Conservation (phyloP, 2,329 filamentous ascomycete species). For the Aureobasidium mangrovei region DNA sequence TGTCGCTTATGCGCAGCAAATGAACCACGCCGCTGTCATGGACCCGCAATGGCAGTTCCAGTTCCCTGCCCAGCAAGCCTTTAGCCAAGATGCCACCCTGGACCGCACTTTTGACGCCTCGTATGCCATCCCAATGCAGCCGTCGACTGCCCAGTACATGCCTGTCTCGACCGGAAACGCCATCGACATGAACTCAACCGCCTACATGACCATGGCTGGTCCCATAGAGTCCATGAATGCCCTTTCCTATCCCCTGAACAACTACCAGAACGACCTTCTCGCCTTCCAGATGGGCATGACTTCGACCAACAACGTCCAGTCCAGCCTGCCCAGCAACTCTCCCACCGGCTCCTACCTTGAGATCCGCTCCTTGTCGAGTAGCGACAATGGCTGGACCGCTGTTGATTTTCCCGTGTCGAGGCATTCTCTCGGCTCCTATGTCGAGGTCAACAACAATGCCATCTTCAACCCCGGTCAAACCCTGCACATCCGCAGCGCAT, state of each 20-base stretch:
- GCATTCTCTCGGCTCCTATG: slow-evolving; percentile 60
- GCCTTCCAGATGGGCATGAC: slow-evolving; percentile 38
- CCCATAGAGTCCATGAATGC: slow-evolving; percentile 39
- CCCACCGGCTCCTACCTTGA: slow-evolving; percentile 76
- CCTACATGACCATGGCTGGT: slow-evolving; percentile 33
- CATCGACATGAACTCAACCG: slow-evolving; percentile 31
- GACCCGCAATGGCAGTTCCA: slow-evolving; percentile 37
- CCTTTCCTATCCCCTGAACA: slow-evolving; percentile 43
- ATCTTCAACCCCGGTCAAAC: slow-evolving; percentile 92
- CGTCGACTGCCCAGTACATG: slow-evolving; percentile 41
- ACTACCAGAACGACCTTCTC: slow-evolving; percentile 64
- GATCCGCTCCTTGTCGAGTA: slow-evolving; percentile 74
- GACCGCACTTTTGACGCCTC: slow-evolving; percentile 30
- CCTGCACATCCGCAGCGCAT: slow-evolving; percentile 76
- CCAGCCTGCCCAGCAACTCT: slow-evolving; percentile 48
- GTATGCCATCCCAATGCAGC: slow-evolving; percentile 35
- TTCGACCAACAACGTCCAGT: slow-evolving; percentile 33
- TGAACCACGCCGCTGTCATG: slow-evolving; percentile 22
- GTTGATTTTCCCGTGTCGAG: slow-evolving; percentile 55
- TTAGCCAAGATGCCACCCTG: slow-evolving; percentile 27
- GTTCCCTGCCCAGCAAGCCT: slow-evolving; percentile 24
- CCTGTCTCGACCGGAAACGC: slow-evolving; percentile 30
- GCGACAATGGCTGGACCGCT: slow-evolving; percentile 79
- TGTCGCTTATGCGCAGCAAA: slow-evolving; percentile 24
- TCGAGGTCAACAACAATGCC: slow-evolving; percentile 45